Evolutionary conservation across 257 asterid genomes (phyloP).

Genomic region (Linaria vulgaris): DNA sequence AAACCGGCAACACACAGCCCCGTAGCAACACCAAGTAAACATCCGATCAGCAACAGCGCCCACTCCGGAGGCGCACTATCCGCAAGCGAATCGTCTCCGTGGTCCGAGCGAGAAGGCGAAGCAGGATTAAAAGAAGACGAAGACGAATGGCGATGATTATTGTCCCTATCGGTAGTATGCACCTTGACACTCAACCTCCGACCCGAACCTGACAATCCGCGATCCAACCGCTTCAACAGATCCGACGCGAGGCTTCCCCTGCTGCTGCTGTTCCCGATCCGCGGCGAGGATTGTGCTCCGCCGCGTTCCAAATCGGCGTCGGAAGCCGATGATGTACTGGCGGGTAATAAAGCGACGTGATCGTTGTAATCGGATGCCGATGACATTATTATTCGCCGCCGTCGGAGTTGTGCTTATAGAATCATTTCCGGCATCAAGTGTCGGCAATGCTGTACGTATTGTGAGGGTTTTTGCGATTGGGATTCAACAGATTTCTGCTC

Average conservation of each 20-base stretch:
- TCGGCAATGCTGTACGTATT: too few species aligned
- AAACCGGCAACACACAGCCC: slow-evolving; percentile 92
- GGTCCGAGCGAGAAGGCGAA: slow-evolving; percentile 45
- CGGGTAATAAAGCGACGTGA: slow-evolving; percentile 47
- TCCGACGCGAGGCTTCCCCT: slow-evolving; percentile 52
- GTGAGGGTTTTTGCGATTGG: too few species aligned
- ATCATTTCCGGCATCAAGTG: slow-evolving; percentile 16
- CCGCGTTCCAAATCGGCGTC: slow-evolving; percentile 72
- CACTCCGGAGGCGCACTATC: slow-evolving; percentile 97
- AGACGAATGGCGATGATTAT: slow-evolving; percentile 34
- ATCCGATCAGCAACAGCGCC: slow-evolving; percentile 91
- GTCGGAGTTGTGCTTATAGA: slow-evolving; percentile 20
- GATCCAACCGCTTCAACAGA: slow-evolving; percentile 61
- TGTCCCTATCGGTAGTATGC: slow-evolving; percentile 37
- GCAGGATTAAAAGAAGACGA: slow-evolving; percentile 26
- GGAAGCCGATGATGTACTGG: slow-evolving; percentile 51
- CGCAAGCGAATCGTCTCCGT: slow-evolving; percentile 59
- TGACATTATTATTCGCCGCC: slow-evolving; percentile 32
- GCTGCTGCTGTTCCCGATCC: slow-evolving; percentile 36
- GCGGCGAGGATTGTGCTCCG: slow-evolving; percentile 37
- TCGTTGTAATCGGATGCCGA: slow-evolving; percentile 55
- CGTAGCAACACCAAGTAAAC: slow-evolving; percentile 91
- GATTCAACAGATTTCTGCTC: too few species aligned
- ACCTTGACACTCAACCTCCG: slow-evolving; percentile 43
- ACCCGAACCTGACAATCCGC: slow-evolving; percentile 46